Evolutionary conservation across 441 rosid genomes (phyloP).

Genomic region (Adansonia gregorii): DNA sequence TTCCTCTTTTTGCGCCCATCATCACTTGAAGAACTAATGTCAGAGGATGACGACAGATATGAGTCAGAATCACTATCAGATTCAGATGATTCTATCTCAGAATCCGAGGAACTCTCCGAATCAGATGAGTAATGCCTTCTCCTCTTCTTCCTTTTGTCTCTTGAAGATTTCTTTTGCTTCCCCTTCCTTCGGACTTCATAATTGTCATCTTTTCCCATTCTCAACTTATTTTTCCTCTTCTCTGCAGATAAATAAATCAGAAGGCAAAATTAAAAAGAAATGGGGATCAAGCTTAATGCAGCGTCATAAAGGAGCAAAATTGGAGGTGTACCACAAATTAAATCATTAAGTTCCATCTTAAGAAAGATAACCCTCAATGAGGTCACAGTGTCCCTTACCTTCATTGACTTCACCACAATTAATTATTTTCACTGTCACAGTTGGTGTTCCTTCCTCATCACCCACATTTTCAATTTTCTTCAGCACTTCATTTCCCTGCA

Average conservation of each 20-base stretch:
- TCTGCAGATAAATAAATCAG: slow-evolving; percentile 39
- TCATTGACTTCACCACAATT: slow-evolving; percentile 77
- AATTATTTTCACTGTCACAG: slow-evolving; percentile 84
- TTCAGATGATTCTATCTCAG: slow-evolving; percentile 57
- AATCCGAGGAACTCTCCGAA: slow-evolving; percentile 76
- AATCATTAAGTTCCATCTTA: neutral
- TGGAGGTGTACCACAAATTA: neutral
- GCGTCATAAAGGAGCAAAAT: neutral
- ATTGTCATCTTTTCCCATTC: slow-evolving; percentile 47
- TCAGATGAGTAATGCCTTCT: slow-evolving; percentile 72
- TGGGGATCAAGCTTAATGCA: neutral
- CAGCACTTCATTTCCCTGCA: slow-evolving; percentile 75
- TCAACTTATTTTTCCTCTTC: slow-evolving; percentile 57
- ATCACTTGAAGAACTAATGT: slow-evolving; percentile 82
- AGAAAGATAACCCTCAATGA: slow-evolving; percentile 1
- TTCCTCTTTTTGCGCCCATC: slow-evolving; percentile 78
- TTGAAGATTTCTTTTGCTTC: slow-evolving; percentile 73
- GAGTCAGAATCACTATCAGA: slow-evolving; percentile 74
- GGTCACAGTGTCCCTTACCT: slow-evolving; percentile 46
- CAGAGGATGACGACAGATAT: slow-evolving; percentile 65
- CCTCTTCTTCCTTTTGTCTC: slow-evolving; percentile 74
- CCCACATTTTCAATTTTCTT: slow-evolving; percentile 83
- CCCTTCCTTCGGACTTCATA: slow-evolving; percentile 55
- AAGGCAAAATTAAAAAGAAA: slow-evolving; percentile 13
- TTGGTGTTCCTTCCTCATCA: slow-evolving; percentile 76